These are phyloP conservation scores for Kluyveromyces dobzhanskii DNA, from an alignment of 805 yeast species.

Conservation along the genomic window DNA sequence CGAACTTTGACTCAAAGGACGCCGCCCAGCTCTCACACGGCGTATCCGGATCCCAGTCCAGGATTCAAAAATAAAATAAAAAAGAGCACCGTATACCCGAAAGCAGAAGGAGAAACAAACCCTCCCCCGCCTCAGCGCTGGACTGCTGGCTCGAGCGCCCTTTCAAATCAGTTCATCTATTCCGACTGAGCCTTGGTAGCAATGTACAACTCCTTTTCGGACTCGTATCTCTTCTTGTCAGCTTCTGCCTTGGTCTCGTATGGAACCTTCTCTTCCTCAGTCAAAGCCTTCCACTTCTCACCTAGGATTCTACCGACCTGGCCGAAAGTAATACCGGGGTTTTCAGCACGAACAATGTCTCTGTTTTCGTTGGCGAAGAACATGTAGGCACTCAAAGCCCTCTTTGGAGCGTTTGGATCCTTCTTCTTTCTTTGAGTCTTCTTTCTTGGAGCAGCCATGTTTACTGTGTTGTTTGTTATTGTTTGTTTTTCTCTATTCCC, in stretches of 20 bases:
- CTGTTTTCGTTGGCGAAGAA: constrained; percentile 97
- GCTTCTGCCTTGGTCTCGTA: constrained; percentile 90
- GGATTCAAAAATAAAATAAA: too few relatives aligned
- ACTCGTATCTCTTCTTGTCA: constrained; percentile 96
- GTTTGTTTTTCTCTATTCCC: too few relatives aligned
- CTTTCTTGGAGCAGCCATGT: constrained; percentile 35
- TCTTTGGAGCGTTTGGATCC: constrained; percentile 99
- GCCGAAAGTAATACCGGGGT: constrained; percentile 93
- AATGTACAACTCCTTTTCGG: constrained; percentile 83
- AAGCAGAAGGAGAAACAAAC: neutral
- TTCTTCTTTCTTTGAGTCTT: constrained; percentile 40
- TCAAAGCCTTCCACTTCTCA: constrained; percentile 91
- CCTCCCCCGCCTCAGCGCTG: neutral
- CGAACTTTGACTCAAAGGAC: too few relatives aligned
- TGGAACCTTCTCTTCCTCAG: constrained; percentile 75
- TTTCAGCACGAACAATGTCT: constrained; percentile 89
- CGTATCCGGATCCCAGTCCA: too few relatives aligned
- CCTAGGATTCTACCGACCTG: constrained; percentile 94
- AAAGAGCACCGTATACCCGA: too few relatives aligned
- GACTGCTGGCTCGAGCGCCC: too few relatives aligned
- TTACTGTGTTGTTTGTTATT: constrained; percentile 6
- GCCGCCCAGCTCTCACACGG: too few relatives aligned
- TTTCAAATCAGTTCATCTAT: constrained; percentile 5
- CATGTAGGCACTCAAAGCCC: constrained; percentile 97
- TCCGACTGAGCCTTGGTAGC: constrained; percentile 36